Conservation (phyloP, 352 stramenopile species). For the Phytophthora pisi region DNA sequence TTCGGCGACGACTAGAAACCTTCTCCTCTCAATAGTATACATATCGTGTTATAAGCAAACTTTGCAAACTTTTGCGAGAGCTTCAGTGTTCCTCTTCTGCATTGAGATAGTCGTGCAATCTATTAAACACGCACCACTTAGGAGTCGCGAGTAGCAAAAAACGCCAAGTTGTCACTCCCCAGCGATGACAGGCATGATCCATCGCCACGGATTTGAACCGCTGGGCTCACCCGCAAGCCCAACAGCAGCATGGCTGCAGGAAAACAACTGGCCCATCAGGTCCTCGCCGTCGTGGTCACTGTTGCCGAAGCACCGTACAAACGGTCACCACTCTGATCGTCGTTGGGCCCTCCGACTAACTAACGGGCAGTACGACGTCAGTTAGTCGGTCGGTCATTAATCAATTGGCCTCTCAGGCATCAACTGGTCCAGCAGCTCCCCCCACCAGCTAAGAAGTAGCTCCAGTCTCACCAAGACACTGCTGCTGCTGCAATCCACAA, state of each 20-base stretch:
- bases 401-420: slow-evolving; percentile 12
- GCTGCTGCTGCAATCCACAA: slow-evolving; percentile 8
- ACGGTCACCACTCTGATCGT: slow-evolving; percentile 15
- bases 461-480: slow-evolving; percentile 9
- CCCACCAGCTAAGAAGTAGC: neutral
- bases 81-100: neutral
- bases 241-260: slow-evolving; percentile 14
- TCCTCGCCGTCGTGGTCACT: slow-evolving; percentile 4
- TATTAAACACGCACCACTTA: neutral
- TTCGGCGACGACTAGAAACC: neutral
- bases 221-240: slow-evolving; percentile 11
- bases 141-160: neutral
- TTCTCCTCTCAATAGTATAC: neutral
- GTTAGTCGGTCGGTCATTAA: slow-evolving; percentile 17
- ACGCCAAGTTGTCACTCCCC: slow-evolving; percentile 7
- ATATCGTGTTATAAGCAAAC: too few relatives aligned
- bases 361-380: neutral
- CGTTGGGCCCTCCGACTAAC: neutral
- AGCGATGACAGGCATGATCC: slow-evolving; percentile 21
- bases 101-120: neutral
- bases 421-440: neutral
- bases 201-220: slow-evolving; percentile 24
- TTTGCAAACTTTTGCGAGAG: neutral
- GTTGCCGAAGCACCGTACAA: slow-evolving; percentile 3
- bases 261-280: slow-evolving; percentile 21